Base-by-base conservation (phyloP, 2,329 filamentous ascomycete genomes). In the Xylaria sp. region DNA sequence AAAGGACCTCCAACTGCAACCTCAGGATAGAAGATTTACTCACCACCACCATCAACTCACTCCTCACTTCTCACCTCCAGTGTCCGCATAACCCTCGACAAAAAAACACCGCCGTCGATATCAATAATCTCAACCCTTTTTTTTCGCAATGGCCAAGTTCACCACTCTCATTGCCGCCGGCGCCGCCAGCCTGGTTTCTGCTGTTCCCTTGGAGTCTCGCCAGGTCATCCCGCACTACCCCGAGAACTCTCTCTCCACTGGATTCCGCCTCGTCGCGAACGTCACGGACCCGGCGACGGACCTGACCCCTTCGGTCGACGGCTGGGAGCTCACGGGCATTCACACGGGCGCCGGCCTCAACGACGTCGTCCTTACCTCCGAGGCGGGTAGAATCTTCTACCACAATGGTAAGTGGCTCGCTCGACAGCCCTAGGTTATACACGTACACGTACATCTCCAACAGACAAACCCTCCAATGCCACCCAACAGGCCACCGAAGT, bases 261-360 rank as follows among this genome's bases (percentile, higher is more conserved):
- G 75, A 56, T 82, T 82, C 73, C 75, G 72, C 38, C 75, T 83
- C 28, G 73, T 81, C 19, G 77, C 79, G 69, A 81, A 82, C 62
- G 78, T 83, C 40, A 80, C 78, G 8, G 75, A 80, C 67, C 73
- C 72, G 1, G 64, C 73, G 14, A 67, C 67, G 37, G 79, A 82
- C 65, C 77, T 83, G 52, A 68, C 69, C 5, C 74, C 78, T 0
- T 72, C 79, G 0, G 76, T 84, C 64, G 73, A 83, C 37, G 72
- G 76, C 69, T 76, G 70, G 62, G 74, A 74, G 49, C 57, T 84
- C 25, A 71, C 73, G 46, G 77, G 75, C 49, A 78, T 80, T 42
- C 81, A 83, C 70, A 73, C 74, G 6, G 80, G 80, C 37, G 78
- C 81, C 0, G 80, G 78, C 1, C 60, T 74, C 9, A 76, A 75